phyloP scores from a whole-genome alignment of 2,329 filamentous ascomycete species.

The Anthostomella pinea region DNA sequence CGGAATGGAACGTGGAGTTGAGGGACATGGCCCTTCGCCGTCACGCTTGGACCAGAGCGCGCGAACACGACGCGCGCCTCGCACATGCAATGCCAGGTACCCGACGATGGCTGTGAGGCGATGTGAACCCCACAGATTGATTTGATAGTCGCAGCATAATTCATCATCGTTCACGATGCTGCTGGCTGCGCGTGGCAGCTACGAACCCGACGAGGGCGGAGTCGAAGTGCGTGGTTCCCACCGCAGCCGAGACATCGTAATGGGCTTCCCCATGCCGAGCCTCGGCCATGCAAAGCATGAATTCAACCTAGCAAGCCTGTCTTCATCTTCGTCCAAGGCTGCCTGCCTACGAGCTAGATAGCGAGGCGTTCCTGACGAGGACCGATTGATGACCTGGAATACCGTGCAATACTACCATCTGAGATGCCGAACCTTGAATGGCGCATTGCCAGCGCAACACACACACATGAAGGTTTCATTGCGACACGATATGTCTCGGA shows the following conservation, averaged over 20 bases:
- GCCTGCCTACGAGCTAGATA: too few species aligned
- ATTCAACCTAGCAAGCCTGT: too few species aligned
- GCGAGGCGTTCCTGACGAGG: background rate
- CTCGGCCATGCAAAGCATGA: too few species aligned
- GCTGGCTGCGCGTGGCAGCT: background rate
- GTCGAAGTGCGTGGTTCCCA: too few species aligned
- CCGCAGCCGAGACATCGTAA: too few species aligned
- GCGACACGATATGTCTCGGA: conserved; percentile 17
- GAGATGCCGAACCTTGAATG: conserved; percentile 6
- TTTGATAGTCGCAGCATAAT: conserved; percentile 11
- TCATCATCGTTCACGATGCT: background rate
- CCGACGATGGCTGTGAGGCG: conserved; percentile 14
- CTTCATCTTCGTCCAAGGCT: too few species aligned
- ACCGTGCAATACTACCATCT: too few species aligned
- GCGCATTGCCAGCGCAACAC: conserved; percentile 2
- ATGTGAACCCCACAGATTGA: conserved; percentile 5
- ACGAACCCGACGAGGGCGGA: too few species aligned
- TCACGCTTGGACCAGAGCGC: conserved; percentile 2
- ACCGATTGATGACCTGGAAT: too few species aligned
- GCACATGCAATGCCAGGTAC: conserved; percentile 16
- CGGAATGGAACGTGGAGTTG: conserved; percentile 1
- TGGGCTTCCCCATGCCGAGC: too few species aligned
- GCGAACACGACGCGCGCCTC: conserved; percentile 3
- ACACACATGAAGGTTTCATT: conserved; percentile 9
- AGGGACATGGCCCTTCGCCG: conserved; percentile 1